Evolutionary conservation across 2,329 filamentous ascomycete genomes (phyloP).

Genomic region (Venturia carpophila): DNA sequence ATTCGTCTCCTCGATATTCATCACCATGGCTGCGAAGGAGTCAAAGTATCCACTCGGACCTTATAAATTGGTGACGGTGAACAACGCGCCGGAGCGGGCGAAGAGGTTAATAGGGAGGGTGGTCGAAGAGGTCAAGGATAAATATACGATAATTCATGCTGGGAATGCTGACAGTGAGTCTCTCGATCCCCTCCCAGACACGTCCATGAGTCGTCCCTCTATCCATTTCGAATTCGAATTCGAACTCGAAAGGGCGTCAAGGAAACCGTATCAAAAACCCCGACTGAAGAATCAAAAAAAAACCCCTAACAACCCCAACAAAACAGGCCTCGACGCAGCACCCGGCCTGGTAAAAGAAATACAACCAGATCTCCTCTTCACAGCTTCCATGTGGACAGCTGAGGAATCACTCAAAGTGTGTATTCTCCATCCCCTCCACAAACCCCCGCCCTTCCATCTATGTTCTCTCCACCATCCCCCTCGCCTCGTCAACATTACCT

Average conservation of each 20-base stretch:
- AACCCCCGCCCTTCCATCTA: too few relatives aligned
- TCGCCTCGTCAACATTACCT: not conserved
- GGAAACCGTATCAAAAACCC: too few relatives aligned
- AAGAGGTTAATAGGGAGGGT: conserved; percentile 55
- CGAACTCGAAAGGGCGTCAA: too few relatives aligned
- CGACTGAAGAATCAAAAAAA: not conserved
- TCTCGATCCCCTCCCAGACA: not conserved
- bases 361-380: conserved; percentile 19
- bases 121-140: conserved; percentile 53
- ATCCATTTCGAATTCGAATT: not conserved
- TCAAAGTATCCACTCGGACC: conserved; percentile 7
- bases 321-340: conserved; percentile 8
- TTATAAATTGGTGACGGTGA: conserved; percentile 56
- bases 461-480: too few relatives aligned
- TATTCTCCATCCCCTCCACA: not conserved
- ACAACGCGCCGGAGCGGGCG: conserved; percentile 58
- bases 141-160: conserved; percentile 55
- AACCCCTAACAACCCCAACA: not conserved
- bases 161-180: conserved; percentile 54
- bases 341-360: conserved; percentile 8
- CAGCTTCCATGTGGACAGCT: conserved; percentile 52
- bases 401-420: conserved; percentile 37
- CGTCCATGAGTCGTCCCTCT: conserved; percentile 3
- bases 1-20: not conserved
- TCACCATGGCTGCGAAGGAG: not conserved